A percentile compares a stretch with the other conserved stretches of the same genome.
phyloP scores from a whole-genome alignment of 768 basidiomycete species.

The Postia placenta region DNA sequence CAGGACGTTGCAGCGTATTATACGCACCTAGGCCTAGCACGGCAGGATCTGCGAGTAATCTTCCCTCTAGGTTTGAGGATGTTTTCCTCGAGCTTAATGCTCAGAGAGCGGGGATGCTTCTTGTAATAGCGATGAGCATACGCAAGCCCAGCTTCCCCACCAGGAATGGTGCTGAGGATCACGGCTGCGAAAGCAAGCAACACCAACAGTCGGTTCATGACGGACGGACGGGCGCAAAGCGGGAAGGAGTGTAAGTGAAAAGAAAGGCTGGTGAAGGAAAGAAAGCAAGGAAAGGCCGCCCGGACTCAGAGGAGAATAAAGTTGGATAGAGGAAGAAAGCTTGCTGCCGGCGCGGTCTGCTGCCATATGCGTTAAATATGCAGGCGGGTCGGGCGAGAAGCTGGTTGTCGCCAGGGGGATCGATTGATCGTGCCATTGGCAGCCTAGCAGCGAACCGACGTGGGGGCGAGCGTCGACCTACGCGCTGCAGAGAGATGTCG shows the following conservation, averaged over 20 bases:
- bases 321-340: neutral
- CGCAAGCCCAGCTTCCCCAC: slow-evolving; percentile 21
- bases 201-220: slow-evolving; percentile 20
- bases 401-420: slow-evolving; percentile 2
- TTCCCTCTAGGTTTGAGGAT: neutral
- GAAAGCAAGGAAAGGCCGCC: slow-evolving; percentile 5
- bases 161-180: slow-evolving; percentile 13
- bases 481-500: no score
- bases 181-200: slow-evolving; percentile 20
- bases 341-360: neutral
- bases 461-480: no score
- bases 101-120: neutral
- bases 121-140: slow-evolving; percentile 14
- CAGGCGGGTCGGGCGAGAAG: neutral
- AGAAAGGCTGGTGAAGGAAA: slow-evolving; percentile 7
- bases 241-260: slow-evolving; percentile 20
- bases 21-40: neutral
- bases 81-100: neutral
- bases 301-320: slow-evolving; percentile 3
- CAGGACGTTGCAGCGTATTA: neutral
- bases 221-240: slow-evolving; percentile 4
- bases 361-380: neutral
- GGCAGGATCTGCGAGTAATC: neutral
- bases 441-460: no score
- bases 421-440: neutral